Percentiles rank a stretch among this genome's conserved stretches.
Evolutionary conservation across 2,329 filamentous ascomycete genomes (phyloP).

Genomic region (Trichocomaceae sp.): DNA sequence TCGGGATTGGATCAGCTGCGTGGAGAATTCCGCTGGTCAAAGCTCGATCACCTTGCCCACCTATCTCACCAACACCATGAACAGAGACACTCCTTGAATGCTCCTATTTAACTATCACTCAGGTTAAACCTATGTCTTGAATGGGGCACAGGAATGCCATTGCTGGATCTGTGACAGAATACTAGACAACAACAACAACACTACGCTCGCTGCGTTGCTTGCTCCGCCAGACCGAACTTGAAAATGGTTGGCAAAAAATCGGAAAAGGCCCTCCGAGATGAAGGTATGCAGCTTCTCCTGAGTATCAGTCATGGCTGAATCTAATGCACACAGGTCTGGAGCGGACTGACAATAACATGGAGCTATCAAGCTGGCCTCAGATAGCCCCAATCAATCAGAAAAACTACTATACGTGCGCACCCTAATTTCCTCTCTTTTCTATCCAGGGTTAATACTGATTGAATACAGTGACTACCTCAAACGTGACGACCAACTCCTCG

Average conservation of each 20-base stretch:
- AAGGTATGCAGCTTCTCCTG: slow-evolving; percentile 36
- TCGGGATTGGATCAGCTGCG: not conserved
- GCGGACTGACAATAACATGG: slow-evolving; percentile 97
- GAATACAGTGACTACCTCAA: slow-evolving; percentile 82
- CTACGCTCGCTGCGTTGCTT: not conserved
- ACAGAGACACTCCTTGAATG: too few species aligned
- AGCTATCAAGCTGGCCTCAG: slow-evolving; percentile 87
- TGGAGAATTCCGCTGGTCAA: not conserved
- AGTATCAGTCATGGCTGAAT: not conserved
- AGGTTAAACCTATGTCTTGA: not conserved
- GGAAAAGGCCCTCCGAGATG: slow-evolving; percentile 55
- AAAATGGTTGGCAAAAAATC: slow-evolving; percentile 62
- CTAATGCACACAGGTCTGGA: slow-evolving; percentile 62
- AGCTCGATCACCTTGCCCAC: too few species aligned
- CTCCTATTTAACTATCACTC: too few species aligned
- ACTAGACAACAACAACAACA: not conserved
- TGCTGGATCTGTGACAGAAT: not conserved
- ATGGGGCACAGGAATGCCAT: not conserved
- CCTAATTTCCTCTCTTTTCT: too few species aligned
- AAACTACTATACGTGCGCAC: slow-evolving; percentile 88
- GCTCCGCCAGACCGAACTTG: too few species aligned
- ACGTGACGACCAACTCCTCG: slow-evolving; percentile 91
- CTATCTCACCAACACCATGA: too few species aligned
- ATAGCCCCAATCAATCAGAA: slow-evolving; percentile 96
- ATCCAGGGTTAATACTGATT: not conserved